Base-by-base conservation (phyloP, 2,329 filamentous ascomycete genomes). In the Diplodia mutila region DNA sequence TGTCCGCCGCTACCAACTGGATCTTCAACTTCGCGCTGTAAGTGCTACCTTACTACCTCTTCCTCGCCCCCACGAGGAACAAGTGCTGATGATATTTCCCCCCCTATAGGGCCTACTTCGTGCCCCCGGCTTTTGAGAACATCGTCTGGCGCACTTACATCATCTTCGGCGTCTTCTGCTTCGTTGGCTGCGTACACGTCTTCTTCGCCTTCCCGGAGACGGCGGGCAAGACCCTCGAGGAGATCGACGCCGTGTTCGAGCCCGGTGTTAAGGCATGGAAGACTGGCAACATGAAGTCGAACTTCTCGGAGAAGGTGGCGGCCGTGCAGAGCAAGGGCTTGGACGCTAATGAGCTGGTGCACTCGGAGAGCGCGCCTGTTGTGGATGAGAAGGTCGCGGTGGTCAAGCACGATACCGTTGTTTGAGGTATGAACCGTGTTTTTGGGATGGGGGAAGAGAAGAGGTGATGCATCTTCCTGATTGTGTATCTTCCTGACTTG, bases 111-210 rank as follows among this genome's bases (percentile, higher is more conserved):
- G 78, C 79, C 2, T 80, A 79, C 61, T 78, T 74, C n/a, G 78
- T 80, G 1, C 78, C 78, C 6, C 78, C 77, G n/a, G 75, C 80
- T 34, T 75, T 80, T 11, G 76, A 74, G 73, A 76, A 71, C 68
- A 80, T 80, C 67, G 79, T 78, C 70, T 80, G 78, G 78, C 80
- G 79, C 69, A 80, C 79, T 74, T 80, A 80, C 71, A 80, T 80
- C 74, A 69, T 79, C 63, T 79, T 80, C 61, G 78, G 72, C 21
- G 74, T 77, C 4, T 80, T 80, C 72, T 80, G 79, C 67, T 77
- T 72, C 14, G 55, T 74, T 18, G 77, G 78, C 1, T 70, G 79
- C 53, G 74, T 80, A 49, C 78, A 80, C 70, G 69, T 79, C 74
- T 80, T 80, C 69, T 67, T 80, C 37, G 70, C 74, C 25, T 77